These are phyloP conservation scores for Acidiella bohemica DNA, from an alignment of 495 filamentous ascomycete species.

Conservation along the genomic window DNA sequence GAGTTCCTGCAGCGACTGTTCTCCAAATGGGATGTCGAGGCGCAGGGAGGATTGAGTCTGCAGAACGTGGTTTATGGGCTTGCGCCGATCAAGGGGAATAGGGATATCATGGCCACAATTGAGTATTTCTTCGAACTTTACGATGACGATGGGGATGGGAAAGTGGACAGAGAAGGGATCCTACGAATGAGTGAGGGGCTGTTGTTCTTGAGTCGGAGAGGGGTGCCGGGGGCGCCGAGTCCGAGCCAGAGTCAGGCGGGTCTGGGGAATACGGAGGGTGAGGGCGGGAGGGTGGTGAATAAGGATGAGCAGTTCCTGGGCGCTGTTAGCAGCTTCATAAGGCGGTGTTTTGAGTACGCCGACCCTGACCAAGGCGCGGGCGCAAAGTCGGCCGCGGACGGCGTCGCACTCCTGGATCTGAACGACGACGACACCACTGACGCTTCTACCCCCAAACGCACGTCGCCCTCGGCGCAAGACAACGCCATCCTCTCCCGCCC, in stretches of 20 bases:
- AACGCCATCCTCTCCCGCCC: conserved; percentile 17
- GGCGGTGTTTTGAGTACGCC: conserved; percentile 94
- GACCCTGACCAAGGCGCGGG: conserved; percentile 72
- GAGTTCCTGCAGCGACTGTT: conserved; percentile 90
- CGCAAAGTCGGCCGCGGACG: conserved; percentile 22
- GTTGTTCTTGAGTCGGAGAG: conserved; percentile 78
- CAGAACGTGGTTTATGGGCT: conserved; percentile 86
- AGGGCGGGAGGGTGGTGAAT: conserved; percentile 29
- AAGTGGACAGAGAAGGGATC: conserved; percentile 93
- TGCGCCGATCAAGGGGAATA: conserved; percentile 76
- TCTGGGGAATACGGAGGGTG: conserved; percentile 1
- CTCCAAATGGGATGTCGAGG: conserved; percentile 69
- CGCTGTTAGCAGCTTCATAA: conserved; percentile 88
- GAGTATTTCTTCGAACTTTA: conserved; percentile 96
- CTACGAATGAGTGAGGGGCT: conserved; percentile 87
- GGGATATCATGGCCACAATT: conserved; percentile 93
- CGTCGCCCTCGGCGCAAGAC: conserved; percentile 7
- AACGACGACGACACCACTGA: conserved; percentile 23
- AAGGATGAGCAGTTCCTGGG: conserved; percentile 71
- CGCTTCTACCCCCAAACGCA: conserved; percentile 6
- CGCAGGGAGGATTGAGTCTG: conserved; percentile 59
- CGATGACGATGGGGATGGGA: conserved; percentile 81
- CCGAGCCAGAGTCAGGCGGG: neutral
- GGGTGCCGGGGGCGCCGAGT: conserved; percentile 35
- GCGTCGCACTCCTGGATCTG: conserved; percentile 51